These are phyloP conservation scores for Penicillium sp. DNA, from an alignment of 2,329 filamentous ascomycete species.

Conservation along the genomic window DNA sequence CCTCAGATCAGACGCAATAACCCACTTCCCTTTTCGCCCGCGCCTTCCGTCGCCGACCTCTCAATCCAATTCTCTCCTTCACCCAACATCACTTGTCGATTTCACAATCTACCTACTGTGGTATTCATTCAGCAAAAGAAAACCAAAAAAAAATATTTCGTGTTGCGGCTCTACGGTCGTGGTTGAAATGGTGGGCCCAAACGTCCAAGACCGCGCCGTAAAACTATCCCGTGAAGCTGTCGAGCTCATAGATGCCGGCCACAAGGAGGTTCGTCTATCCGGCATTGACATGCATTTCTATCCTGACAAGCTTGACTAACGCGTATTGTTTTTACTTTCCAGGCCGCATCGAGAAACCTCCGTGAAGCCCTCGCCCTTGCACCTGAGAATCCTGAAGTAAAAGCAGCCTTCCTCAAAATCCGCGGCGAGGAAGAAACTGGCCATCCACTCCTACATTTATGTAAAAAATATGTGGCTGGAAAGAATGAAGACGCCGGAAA, in stretches of 20 bases:
- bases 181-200: constrained; percentile 38
- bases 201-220: constrained; percentile 44
- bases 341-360: constrained; percentile 47
- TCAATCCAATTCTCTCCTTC: not conserved
- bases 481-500: constrained; percentile 42
- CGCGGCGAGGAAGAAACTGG: constrained; percentile 38
- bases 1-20: not conserved
- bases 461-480: constrained; percentile 38
- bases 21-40: constrained; percentile 7
- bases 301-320: constrained; percentile 13
- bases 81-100: not conserved
- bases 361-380: constrained; percentile 47
- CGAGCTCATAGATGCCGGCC: constrained; percentile 42
- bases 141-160: not conserved
- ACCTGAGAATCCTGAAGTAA: constrained; percentile 43
- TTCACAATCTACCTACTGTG: not conserved
- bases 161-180: constrained; percentile 7
- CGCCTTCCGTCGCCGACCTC: constrained; percentile 4
- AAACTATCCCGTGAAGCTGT: constrained; percentile 45
- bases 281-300: not conserved
- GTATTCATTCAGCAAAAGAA: not conserved
- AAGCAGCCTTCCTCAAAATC: constrained; percentile 43
- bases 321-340: constrained; percentile 14
- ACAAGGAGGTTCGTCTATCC: constrained; percentile 37
- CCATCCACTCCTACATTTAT: constrained; percentile 44